Evolutionary conservation across 1,139 yeast genomes (phyloP), one percentile per base, ranked within the genome.

Genomic region (Yamadazyma diddensiae): DNA sequence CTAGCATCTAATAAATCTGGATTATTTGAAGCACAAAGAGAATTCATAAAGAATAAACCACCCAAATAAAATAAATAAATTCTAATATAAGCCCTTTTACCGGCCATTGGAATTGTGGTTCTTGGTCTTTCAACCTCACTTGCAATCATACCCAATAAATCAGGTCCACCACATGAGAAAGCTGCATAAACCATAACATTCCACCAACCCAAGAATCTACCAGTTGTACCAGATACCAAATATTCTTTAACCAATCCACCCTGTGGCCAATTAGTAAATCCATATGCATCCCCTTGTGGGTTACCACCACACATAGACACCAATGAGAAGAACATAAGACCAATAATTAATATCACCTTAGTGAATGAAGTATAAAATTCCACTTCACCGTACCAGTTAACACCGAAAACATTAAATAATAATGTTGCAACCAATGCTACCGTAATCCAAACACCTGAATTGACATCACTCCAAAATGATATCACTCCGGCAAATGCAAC

Each of bases 91-190:
- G 65, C 52, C 41, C 65, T 53, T 39, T 48, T 56, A 20, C 65
- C 64, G 7, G 66, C 67, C 39, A 52, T 38, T 1, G 62, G 59
- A 20, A 63, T 57, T 17, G 48, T 52, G 28, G 50, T 59, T 33
- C 70, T 47, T 8, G 69, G 69, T 29, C 51, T 47, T 15, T 47
- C 33, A 16, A 62, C 53, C 43, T 63, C 70, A 23, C 62, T 56
- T 9, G 66, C 50, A 33, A 60, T 51, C 52, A 61, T 46, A 6
- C 57, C 62, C 36, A 62, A 49, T 29, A 61, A 42, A 39, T 69
- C 67, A 3, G 73, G 64, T 2, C 75, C 76, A 12, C 67, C 63
- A 40, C 70, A 70, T 17, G 65, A 51, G 36, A 61, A 64, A 4
- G 67, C 69, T 20, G 69, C 68, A 40, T 59, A 62, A 26, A 60